A percentile compares a stretch with the other conserved stretches of the same genome.
Evolutionary conservation across 805 yeast genomes (phyloP).

Genomic region (Barnettozyma salicaria): DNA sequence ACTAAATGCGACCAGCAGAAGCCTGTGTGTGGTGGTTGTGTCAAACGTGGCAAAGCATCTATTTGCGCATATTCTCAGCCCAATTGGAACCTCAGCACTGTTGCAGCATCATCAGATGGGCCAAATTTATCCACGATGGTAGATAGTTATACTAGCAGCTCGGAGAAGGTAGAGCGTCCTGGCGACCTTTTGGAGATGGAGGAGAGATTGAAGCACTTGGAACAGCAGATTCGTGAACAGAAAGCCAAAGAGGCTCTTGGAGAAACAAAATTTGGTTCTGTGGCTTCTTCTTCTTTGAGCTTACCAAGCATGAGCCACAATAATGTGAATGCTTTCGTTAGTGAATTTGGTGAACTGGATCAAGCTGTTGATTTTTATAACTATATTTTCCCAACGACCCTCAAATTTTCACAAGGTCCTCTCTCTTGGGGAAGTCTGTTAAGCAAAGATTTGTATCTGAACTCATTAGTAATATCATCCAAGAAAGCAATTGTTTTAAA

Average conservation of each 20-base stretch:
- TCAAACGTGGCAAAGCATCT: constrained; percentile 13
- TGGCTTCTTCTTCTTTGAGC: not conserved
- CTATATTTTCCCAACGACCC: constrained; percentile 5
- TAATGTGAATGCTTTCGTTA: not conserved
- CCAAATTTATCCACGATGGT: not conserved
- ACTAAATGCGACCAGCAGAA: constrained; percentile 24
- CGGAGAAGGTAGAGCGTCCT: no score
- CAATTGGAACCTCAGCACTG: constrained; percentile 17
- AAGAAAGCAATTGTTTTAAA: constrained; percentile 1
- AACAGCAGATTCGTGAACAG: constrained; percentile 5
- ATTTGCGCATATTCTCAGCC: constrained; percentile 22
- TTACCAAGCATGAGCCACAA: not conserved
- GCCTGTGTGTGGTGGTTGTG: constrained; percentile 23
- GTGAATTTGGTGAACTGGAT: not conserved
- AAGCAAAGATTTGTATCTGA: constrained; percentile 22
- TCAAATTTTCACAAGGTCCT: constrained; percentile 18
- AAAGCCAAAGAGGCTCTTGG: not conserved
- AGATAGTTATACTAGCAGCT: not conserved
- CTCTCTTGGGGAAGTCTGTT: constrained; percentile 24
- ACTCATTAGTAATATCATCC: constrained; percentile 12
- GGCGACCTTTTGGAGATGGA: constrained; percentile 9
- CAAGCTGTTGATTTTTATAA: constrained; percentile 13
- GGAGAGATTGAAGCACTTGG: constrained; percentile 16
- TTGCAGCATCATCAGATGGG: not conserved
- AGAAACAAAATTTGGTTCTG: not conserved